Percentiles rank a stretch among this genome's conserved stretches.
phyloP scores from a whole-genome alignment of 163 green algal genomes.

The Coccomyxa subellipsoidea region DNA sequence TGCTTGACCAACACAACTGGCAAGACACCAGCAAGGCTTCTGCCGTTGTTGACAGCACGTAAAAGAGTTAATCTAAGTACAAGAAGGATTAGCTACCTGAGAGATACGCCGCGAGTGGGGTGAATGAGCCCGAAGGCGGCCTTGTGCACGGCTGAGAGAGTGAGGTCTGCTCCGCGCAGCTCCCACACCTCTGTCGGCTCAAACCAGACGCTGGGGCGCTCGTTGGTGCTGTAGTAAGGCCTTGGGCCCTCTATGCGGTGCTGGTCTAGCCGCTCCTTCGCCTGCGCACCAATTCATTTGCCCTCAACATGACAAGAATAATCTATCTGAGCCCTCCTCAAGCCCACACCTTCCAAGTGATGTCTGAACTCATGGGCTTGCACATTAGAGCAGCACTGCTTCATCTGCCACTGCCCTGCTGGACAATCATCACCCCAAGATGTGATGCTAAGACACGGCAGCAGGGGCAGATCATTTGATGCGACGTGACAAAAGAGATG shows the following conservation, averaged over 20 bases:
- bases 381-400: too few relatives aligned
- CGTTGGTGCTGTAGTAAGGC: conserved; percentile 71
- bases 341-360: not conserved
- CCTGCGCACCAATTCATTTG: conserved; percentile 9
- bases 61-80: too few relatives aligned
- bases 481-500: too few relatives aligned
- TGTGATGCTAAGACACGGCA: too few relatives aligned
- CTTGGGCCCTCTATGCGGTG: conserved; percentile 33
- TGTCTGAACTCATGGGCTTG: not conserved
- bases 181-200: conserved; percentile 66
- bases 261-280: conserved; percentile 18
- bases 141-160: conserved; percentile 74
- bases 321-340: too few relatives aligned
- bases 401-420: too few relatives aligned
- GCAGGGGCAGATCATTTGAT: too few relatives aligned
- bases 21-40: too few relatives aligned
- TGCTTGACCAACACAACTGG: too few relatives aligned
- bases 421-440: too few relatives aligned
- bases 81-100: too few relatives aligned
- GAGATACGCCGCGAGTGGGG: conserved; percentile 15
- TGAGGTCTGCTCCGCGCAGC: conserved; percentile 85
- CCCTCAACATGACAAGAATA: too few relatives aligned
- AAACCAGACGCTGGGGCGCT: conserved; percentile 82
- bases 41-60: not conserved
- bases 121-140: conserved; percentile 24